A percentile compares a stretch with the other conserved stretches of the same genome.
phyloP scores from a whole-genome alignment of 208 protist genomes.

The Chromosphaera perkinsii region DNA sequence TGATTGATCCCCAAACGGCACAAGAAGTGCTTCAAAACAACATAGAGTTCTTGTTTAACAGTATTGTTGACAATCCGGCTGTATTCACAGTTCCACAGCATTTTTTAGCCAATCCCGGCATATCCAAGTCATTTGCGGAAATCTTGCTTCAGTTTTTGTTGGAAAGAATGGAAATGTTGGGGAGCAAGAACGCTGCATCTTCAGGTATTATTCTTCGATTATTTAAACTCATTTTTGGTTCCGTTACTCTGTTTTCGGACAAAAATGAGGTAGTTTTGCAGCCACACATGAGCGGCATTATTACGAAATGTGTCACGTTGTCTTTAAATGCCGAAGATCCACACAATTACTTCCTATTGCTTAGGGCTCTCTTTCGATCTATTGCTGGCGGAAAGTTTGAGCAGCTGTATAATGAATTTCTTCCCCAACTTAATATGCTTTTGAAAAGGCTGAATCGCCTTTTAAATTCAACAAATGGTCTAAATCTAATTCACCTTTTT shows the following conservation, averaged over 20 bases:
- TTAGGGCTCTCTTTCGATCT: conserved; percentile 59
- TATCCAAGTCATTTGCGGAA: conserved; percentile 54
- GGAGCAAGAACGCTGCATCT: conserved; percentile 13
- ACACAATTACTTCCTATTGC: conserved; percentile 60
- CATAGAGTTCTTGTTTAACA: conserved; percentile 56
- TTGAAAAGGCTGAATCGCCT: conserved; percentile 48
- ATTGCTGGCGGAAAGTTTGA: conserved; percentile 57
- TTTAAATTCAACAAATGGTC: conserved; percentile 3
- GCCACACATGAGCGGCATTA: conserved; percentile 54
- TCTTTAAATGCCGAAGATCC: conserved; percentile 41
- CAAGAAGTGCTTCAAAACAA: conserved; percentile 54
- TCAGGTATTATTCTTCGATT: conserved; percentile 48
- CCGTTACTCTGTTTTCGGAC: conserved; percentile 57
- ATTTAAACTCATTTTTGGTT: conserved; percentile 68
- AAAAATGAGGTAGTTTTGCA: conserved; percentile 63
- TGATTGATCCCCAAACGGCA: conserved; percentile 56
- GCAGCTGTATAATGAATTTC: conserved; percentile 30
- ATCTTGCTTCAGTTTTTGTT: conserved; percentile 63
- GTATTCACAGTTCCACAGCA: conserved; percentile 65
- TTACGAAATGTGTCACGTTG: conserved; percentile 40
- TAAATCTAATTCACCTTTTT: conserved; percentile 45
- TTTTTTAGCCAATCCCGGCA: conserved; percentile 51
- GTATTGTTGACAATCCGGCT: conserved; percentile 45
- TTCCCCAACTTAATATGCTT: conserved; percentile 37
- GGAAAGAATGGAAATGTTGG: conserved; percentile 34